A percentile compares a stretch with the other conserved stretches of the same genome.
phyloP scores from a whole-genome alignment of 129 eudicot species.

The Apium graveolens region DNA sequence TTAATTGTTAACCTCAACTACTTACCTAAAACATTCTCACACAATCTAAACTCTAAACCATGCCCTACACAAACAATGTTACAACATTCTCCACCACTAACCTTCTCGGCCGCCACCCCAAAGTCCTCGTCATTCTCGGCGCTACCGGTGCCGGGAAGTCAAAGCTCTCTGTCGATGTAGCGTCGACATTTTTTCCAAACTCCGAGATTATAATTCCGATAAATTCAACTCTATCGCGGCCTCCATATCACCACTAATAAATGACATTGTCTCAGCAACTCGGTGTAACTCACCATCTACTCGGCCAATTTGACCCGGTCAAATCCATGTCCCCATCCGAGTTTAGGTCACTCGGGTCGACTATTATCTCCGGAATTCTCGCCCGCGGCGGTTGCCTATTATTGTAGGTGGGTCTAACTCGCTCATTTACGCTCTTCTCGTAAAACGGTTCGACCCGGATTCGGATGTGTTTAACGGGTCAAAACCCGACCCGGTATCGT shows the following conservation, averaged over 20 bases:
- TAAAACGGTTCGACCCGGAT: slow-evolving; percentile 40
- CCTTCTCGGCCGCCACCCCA: slow-evolving; percentile 16
- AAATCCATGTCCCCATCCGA: slow-evolving; percentile 38
- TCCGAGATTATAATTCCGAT: slow-evolving; percentile 67
- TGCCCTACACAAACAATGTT: slow-evolving; percentile 11
- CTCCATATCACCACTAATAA: slow-evolving; percentile 73
- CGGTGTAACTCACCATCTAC: slow-evolving; percentile 57
- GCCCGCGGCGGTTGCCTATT: slow-evolving; percentile 33
- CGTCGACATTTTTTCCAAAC: slow-evolving; percentile 26
- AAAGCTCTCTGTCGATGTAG: slow-evolving; percentile 56
- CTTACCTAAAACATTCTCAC: slow-evolving; percentile 1
- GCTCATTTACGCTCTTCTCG: slow-evolving; percentile 46
- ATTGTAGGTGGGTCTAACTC: slow-evolving; percentile 92
- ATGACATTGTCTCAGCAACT: slow-evolving; percentile 44
- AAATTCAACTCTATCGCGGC: slow-evolving; percentile 66
- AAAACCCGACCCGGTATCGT: slow-evolving; percentile 23
- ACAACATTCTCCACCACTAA: slow-evolving; percentile 16
- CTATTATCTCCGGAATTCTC: slow-evolving; percentile 23
- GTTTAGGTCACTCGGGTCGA: slow-evolving; percentile 36
- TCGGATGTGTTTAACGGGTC: slow-evolving; percentile 37
- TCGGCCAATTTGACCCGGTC: slow-evolving; percentile 49
- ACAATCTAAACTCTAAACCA: slow-evolving; percentile 1
- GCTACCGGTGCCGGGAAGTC: slow-evolving; percentile 84
- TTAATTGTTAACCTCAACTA: not conserved
- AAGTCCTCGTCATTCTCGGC: slow-evolving; percentile 58